These are phyloP conservation scores for Penicillium crustosum DNA, from an alignment of 2,329 filamentous ascomycete species.

Conservation along the genomic window DNA sequence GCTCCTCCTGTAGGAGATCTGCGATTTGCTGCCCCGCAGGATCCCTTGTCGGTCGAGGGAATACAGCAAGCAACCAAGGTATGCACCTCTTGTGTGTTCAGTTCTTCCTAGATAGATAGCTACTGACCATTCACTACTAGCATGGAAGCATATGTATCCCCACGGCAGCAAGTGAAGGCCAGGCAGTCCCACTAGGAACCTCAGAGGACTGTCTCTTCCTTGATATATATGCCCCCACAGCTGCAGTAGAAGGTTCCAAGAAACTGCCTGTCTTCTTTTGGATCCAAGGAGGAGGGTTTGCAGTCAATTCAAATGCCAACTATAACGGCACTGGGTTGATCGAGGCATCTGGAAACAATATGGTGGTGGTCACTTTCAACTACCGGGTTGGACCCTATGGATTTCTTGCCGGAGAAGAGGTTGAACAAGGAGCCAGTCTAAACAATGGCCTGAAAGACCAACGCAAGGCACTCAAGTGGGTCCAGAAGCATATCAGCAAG, in stretches of 20 bases:
- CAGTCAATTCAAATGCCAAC: conserved; percentile 58
- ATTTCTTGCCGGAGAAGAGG: conserved; percentile 63
- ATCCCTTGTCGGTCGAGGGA: conserved; percentile 52
- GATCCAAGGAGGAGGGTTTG: conserved; percentile 64
- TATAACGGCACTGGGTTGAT: conserved; percentile 64
- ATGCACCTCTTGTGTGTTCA: conserved; percentile 16
- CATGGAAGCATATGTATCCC: conserved; percentile 62
- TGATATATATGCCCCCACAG: conserved; percentile 42
- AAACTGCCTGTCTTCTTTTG: conserved; percentile 63
- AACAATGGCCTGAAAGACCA: conserved; percentile 74
- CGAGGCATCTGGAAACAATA: conserved; percentile 56
- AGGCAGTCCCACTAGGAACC: conserved; percentile 54
- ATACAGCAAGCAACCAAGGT: conserved; percentile 59
- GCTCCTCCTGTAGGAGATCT: conserved; percentile 65
- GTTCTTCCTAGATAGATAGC: not conserved
- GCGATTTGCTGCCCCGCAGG: conserved; percentile 66
- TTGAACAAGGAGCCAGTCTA: conserved; percentile 51
- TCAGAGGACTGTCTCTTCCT: conserved; percentile 46
- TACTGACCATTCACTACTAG: conserved; percentile 30
- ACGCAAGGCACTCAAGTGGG: conserved; percentile 67
- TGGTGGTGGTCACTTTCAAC: conserved; percentile 71
- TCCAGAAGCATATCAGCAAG: conserved; percentile 61
- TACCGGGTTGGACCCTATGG: conserved; percentile 75
- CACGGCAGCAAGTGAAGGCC: conserved; percentile 57
- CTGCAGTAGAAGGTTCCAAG: conserved; percentile 32